Conservation (phyloP, 129 eudicot genomes). For the Saussurea involucrata region DNA sequence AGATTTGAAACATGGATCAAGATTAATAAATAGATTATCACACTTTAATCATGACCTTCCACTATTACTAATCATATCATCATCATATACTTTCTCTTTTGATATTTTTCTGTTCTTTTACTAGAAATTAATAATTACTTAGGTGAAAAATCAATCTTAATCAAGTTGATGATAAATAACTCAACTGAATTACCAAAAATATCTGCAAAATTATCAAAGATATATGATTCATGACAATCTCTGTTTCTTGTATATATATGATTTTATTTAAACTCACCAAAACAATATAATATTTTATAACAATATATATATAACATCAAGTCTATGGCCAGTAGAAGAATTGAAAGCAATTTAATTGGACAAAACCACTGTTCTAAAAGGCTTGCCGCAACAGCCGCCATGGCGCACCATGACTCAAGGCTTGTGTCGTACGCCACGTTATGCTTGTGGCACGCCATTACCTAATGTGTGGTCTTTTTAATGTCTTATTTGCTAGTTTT, state of each 20-base stretch:
- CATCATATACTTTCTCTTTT: too few species aligned
- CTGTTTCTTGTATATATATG: not conserved
- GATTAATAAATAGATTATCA: not conserved
- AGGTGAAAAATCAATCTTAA: not conserved
- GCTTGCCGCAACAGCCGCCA: too few species aligned
- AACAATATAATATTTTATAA: not conserved
- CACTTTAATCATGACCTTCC: slow-evolving; percentile 16
- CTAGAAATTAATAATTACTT: not conserved
- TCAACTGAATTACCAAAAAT: not conserved
- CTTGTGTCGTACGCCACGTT: too few species aligned
- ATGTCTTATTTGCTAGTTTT: too few species aligned
- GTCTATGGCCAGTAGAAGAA: not conserved
- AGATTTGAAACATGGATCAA: not conserved
- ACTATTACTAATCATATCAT: too few species aligned
- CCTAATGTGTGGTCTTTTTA: too few species aligned
- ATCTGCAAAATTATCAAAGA: not conserved
- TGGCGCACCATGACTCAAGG: too few species aligned
- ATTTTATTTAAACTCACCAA: not conserved
- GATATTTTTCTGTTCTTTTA: not conserved
- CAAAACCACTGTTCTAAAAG: too few species aligned
- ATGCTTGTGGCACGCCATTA: too few species aligned
- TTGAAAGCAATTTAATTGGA: too few species aligned
- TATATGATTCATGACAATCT: not conserved
- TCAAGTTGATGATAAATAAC: not conserved
- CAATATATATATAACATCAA: not conserved